Conservation (phyloP, 2,329 filamentous ascomycete genomes). For the Cladorrhinum sp. region DNA sequence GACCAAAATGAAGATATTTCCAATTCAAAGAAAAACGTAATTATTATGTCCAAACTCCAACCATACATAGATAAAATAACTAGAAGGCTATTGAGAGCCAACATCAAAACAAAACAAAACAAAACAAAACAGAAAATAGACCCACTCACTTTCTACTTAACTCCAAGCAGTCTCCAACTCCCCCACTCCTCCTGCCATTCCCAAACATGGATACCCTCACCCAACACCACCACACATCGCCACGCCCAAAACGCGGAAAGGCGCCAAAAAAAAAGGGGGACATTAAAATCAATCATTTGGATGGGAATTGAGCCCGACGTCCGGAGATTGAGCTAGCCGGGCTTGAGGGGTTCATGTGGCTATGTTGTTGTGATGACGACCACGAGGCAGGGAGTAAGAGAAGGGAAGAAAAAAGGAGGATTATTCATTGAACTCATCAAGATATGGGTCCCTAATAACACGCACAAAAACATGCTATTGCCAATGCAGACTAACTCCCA, state of each 20-base stretch:
- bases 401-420: background rate
- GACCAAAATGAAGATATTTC: too few species aligned
- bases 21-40: too few species aligned
- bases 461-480: background rate
- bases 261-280: background rate
- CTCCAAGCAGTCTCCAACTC: background rate
- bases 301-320: background rate
- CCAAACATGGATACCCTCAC: background rate
- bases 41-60: too few species aligned
- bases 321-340: constrained; percentile 61
- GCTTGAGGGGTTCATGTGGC: constrained; percentile 27
- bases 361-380: background rate
- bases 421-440: background rate
- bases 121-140: background rate
- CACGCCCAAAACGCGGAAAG: background rate
- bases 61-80: too few species aligned
- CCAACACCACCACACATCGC: too few species aligned
- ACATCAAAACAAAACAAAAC: too few species aligned
- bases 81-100: too few species aligned
- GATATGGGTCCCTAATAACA: background rate
- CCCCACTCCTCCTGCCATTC: too few species aligned
- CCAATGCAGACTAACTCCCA: background rate
- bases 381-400: too few species aligned
- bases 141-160: background rate
- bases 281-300: background rate